Base-by-base conservation (phyloP, 2,329 filamentous ascomycete species). In the Colletotrichum lupini region DNA sequence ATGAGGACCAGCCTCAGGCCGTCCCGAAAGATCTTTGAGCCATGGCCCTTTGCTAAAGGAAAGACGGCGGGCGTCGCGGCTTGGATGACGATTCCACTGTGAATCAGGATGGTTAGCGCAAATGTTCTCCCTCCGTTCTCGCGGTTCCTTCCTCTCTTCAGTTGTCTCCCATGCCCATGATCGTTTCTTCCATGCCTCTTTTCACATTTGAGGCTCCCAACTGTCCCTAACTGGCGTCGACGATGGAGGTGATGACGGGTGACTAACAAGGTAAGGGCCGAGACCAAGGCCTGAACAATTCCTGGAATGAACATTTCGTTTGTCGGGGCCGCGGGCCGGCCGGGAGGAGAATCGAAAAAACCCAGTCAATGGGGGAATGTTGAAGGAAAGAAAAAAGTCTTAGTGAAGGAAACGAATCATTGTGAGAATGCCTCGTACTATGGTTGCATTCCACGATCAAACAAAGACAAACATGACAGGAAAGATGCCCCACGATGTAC, bases 1-100 rank as follows among this genome's bases (percentile, higher is more conserved):
- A 86, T 82, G 88, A 91, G 89, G 88, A 86, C 88, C 88, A 91
- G 89, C 89, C 89, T 90, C 88, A 87, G 85, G 83, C 88, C 87
- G 82, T 90, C 87, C 81, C 87, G 85, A 78, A 88, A 84, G 73
- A 89, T 80, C 53, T 85, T 81, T 73, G 83, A 84, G 78, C 85
- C 83, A 83, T 88, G 83, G 76, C 85, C 85, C 78, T 82, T 87
- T 75, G 82, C 76, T 74, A 84, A 81, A 76, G 87, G 82, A 79
- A 87, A 81, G 75, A 86, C 81, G 63, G 85, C 83, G 57, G 83
- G 83, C 62, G 85, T 83, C 35, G 88, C 86, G 67, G 87, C 86
- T 78, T 87, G 87, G 76, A 89, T 83, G 68, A 90, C 83, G 74
- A 88, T 85, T 75, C 88, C 89, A 82, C 88, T 86, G 65, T 61